A percentile compares a stretch with the other conserved stretches of the same genome.
Evolutionary conservation across 768 basidiomycete species (phyloP).

Genomic region (Tephrocybe sp.): DNA sequence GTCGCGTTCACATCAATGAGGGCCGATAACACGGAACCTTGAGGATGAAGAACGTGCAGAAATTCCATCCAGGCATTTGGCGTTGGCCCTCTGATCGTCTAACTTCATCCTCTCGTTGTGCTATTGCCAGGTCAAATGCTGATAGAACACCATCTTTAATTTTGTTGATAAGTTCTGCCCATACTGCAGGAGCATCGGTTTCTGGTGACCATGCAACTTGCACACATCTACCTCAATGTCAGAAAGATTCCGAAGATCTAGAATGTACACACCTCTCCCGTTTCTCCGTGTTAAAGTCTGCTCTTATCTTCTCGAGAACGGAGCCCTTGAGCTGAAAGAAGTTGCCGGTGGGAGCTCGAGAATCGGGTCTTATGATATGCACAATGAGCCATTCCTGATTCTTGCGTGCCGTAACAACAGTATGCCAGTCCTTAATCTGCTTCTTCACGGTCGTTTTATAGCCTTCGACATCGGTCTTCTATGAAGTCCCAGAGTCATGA

Average conservation of each 20-base stretch:
- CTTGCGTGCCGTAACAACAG: conserved; percentile 59
- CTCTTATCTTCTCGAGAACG: conserved; percentile 86
- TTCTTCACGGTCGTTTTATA: conserved; percentile 79
- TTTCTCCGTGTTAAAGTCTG: conserved; percentile 90
- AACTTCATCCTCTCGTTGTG: conserved; percentile 87
- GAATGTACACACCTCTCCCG: conserved; percentile 65
- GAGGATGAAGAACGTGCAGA: conserved; percentile 93
- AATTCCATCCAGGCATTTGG: conserved; percentile 97
- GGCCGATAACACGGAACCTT: conserved; percentile 56
- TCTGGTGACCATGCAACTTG: conserved; percentile 78
- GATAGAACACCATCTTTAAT: conserved; percentile 87
- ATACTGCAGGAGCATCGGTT: conserved; percentile 72
- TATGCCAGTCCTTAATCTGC: conserved; percentile 94
- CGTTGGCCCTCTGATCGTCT: conserved; percentile 86
- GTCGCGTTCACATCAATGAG: conserved; percentile 5
- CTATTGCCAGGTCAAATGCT: conserved; percentile 79
- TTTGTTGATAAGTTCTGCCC: conserved; percentile 87
- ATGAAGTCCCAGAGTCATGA: conserved; percentile 11
- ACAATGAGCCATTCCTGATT: conserved; percentile 94
- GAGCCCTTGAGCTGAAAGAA: conserved; percentile 85
- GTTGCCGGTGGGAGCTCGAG: conserved; percentile 55
- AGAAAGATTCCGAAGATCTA: conserved; percentile 12
- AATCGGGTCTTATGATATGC: conserved; percentile 77
- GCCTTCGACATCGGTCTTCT: conserved; percentile 67
- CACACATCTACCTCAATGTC: conserved; percentile 59